These are phyloP conservation scores for Teratosphaeria destructans DNA, from an alignment of 2,329 filamentous ascomycete species.

Conservation along the genomic window DNA sequence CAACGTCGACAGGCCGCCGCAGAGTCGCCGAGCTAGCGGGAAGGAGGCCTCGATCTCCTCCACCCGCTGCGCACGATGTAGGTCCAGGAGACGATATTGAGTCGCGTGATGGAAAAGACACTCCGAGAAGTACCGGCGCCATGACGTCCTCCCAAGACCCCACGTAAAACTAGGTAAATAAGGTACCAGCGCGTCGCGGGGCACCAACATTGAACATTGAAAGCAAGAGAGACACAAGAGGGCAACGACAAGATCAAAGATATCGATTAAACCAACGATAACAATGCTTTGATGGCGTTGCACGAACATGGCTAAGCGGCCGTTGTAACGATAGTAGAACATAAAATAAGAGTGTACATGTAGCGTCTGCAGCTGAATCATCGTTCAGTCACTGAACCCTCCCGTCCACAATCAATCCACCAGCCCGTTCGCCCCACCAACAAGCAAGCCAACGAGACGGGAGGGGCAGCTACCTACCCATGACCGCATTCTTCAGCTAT, in stretches of 20 bases:
- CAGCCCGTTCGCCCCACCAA: not conserved
- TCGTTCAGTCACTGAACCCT: not conserved
- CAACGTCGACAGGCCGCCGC: not conserved
- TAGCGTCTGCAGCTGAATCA: not conserved
- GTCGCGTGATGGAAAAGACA: not conserved
- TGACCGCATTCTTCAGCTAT: not conserved
- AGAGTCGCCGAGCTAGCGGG: not conserved
- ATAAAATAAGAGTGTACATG: not conserved
- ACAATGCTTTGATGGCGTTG: not conserved
- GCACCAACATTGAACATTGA: not conserved
- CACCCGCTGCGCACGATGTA: not conserved
- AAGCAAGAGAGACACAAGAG: not conserved
- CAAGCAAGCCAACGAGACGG: not conserved
- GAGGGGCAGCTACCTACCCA: not conserved
- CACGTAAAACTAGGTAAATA: not conserved
- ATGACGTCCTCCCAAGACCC: not conserved
- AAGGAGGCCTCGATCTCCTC: not conserved
- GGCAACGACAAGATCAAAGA: not conserved
- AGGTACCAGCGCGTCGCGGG: not conserved
- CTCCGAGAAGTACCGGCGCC: not conserved
- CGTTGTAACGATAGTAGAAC: not conserved
- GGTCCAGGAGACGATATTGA: not conserved
- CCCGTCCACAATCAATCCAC: not conserved
- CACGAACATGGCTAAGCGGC: not conserved
- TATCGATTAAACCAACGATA: not conserved